These are phyloP conservation scores for Ophryocystis elektroscirrha DNA, from an alignment of 169 alveolate species.

Conservation along the genomic window DNA sequence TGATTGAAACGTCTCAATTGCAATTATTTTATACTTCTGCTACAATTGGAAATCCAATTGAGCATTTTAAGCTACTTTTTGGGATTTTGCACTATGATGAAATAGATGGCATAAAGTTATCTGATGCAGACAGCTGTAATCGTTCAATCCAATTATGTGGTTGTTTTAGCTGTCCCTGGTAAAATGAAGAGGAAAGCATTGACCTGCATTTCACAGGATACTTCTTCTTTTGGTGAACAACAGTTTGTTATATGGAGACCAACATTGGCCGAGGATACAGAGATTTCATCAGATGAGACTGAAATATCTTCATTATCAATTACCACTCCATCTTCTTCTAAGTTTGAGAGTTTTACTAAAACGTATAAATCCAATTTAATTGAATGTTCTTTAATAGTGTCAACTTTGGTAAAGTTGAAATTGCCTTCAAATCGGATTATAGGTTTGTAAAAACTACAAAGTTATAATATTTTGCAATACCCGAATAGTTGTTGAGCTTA, in stretches of 20 bases:
- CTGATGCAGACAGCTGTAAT: constrained; percentile 2
- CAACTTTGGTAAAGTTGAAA: neutral
- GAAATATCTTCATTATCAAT: too few relatives aligned
- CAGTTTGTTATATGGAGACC: constrained; percentile 1
- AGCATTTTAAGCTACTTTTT: neutral
- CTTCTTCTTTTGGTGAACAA: neutral
- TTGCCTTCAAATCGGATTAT: neutral
- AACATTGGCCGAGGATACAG: too few relatives aligned
- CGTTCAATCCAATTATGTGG: neutral
- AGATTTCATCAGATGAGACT: too few relatives aligned
- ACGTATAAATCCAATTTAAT: neutral
- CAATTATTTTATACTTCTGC: constrained; percentile 8
- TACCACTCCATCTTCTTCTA: too few relatives aligned
- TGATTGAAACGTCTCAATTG: too few relatives aligned
- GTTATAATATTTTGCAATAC: neutral
- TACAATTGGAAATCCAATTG: constrained; percentile 2
- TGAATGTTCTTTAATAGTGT: neutral
- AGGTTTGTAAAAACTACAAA: neutral
- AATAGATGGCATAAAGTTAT: constrained; percentile 1
- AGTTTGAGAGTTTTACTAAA: neutral
- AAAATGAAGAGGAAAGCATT: neutral
- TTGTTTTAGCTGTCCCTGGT: neutral
- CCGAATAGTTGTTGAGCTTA: neutral
- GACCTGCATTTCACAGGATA: neutral
- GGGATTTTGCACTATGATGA: constrained; percentile 6